Evolutionary conservation across 257 asterid genomes (phyloP).

Genomic region (Petrea volubilis): DNA sequence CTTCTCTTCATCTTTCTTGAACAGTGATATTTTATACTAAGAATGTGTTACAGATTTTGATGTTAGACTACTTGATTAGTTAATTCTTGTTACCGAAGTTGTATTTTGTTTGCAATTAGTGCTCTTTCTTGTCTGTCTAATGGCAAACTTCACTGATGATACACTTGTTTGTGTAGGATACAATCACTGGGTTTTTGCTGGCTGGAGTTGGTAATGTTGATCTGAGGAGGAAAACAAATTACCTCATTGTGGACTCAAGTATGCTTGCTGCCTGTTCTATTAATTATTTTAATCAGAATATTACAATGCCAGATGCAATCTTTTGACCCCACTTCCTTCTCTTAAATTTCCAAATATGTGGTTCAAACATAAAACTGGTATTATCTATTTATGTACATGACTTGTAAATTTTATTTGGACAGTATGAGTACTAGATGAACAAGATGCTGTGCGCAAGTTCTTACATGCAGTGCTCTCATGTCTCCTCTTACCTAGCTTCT

Average conservation of each 20-base stretch:
- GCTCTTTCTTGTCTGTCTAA: not conserved
- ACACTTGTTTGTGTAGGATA: slow-evolving; percentile 57
- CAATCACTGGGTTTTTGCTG: slow-evolving; percentile 84
- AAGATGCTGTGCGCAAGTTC: not conserved
- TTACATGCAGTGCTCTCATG: not conserved
- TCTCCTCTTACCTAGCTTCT: not conserved
- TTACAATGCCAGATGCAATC: not conserved
- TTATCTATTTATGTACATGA: not conserved
- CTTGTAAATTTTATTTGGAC: not conserved
- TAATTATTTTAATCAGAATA: not conserved
- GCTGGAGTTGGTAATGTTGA: slow-evolving; percentile 99
- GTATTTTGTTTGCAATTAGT: not conserved
- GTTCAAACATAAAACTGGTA: not conserved
- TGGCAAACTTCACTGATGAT: slow-evolving; percentile 17
- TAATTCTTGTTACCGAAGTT: not conserved
- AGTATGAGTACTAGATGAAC: not conserved
- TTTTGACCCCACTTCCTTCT: not conserved
- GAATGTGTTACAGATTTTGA: not conserved
- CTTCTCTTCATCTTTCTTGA: not conserved
- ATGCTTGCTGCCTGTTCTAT: slow-evolving; percentile 30
- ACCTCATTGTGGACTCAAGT: slow-evolving; percentile 94
- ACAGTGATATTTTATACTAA: not conserved
- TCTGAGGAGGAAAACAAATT: slow-evolving; percentile 89
- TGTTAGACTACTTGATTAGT: not conserved
- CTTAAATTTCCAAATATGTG: not conserved